phyloP scores from a whole-genome alignment of 2,329 filamentous ascomycete genomes.

The Leptographium lundbergii region DNA sequence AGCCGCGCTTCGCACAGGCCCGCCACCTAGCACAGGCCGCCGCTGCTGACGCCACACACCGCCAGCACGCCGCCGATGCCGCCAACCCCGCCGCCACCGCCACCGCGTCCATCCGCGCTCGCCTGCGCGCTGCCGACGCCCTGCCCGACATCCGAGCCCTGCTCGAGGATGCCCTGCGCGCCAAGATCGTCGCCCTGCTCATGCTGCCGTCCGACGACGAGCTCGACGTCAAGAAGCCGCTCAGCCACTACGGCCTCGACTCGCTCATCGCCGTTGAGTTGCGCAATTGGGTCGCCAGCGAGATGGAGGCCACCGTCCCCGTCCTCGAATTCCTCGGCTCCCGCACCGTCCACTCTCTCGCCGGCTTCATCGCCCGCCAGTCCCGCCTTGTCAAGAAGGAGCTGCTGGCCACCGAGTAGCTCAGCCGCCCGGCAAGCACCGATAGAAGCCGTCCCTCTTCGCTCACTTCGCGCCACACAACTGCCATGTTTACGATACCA shows the following conservation, averaged over 20 bases:
- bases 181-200: constrained; percentile 8
- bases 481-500: too few species aligned
- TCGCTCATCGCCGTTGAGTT: constrained; percentile 12
- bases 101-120: constrained; percentile 6
- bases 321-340: constrained; percentile 10
- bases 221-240: constrained; percentile 6
- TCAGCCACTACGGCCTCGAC: constrained; percentile 11
- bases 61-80: neutral
- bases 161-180: constrained; percentile 4
- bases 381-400: constrained; percentile 10
- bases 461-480: neutral
- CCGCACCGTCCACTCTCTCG: constrained; percentile 8
- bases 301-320: constrained; percentile 12
- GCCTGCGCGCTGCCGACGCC: constrained; percentile 3
- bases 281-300: constrained; percentile 12
- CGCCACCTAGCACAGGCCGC: constrained; percentile 4
- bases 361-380: constrained; percentile 9
- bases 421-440: too few species aligned
- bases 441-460: neutral
- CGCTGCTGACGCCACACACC: neutral
- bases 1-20: constrained; percentile 10
- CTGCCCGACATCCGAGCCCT: constrained; percentile 1
- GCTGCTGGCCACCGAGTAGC: neutral
- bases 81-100: neutral
- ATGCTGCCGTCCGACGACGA: constrained; percentile 9